Evolutionary conservation across 345 rosid genomes (phyloP).

Genomic region (Linum tenue): DNA sequence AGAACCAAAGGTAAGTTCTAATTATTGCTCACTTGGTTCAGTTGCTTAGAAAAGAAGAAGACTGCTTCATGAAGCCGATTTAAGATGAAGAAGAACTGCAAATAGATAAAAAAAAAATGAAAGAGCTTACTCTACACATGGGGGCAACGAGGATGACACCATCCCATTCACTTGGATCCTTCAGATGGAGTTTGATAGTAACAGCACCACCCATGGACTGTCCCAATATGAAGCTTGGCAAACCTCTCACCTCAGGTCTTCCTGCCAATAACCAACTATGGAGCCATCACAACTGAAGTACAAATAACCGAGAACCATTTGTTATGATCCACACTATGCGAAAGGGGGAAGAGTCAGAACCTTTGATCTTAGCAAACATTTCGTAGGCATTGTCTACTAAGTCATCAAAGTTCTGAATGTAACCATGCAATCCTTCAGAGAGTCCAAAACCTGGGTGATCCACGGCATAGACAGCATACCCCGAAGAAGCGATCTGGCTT

Average conservation of each 20-base stretch:
- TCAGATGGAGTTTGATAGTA: conserved; percentile 66
- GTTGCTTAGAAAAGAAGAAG: no score
- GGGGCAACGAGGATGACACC: conserved; percentile 89
- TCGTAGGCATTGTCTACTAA: conserved; percentile 66
- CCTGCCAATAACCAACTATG: conserved; percentile 25
- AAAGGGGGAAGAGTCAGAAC: conserved; percentile 18
- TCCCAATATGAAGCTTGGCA: conserved; percentile 71
- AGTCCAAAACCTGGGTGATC: conserved; percentile 96
- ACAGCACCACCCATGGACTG: conserved; percentile 99
- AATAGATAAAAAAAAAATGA: conserved; percentile 6
- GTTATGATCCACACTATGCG: background rate
- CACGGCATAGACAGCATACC: conserved; percentile 72
- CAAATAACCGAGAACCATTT: background rate
- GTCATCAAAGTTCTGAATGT: conserved; percentile 59
- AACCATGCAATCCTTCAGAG: conserved; percentile 90
- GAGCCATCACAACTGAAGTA: background rate
- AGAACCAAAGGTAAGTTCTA: background rate
- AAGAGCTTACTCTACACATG: conserved; percentile 76
- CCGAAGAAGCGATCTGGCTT: conserved; percentile 50
- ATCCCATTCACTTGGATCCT: conserved; percentile 78
- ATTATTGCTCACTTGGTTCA: no score
- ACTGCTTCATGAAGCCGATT: background rate
- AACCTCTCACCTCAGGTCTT: conserved; percentile 53
- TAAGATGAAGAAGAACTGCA: background rate
- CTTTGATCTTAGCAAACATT: conserved; percentile 64